Evolutionary conservation across 192 early-diverging fungal species (phyloP), one percentile per base, ranked within the genome.

Genomic region (Paraglomus occultum): DNA sequence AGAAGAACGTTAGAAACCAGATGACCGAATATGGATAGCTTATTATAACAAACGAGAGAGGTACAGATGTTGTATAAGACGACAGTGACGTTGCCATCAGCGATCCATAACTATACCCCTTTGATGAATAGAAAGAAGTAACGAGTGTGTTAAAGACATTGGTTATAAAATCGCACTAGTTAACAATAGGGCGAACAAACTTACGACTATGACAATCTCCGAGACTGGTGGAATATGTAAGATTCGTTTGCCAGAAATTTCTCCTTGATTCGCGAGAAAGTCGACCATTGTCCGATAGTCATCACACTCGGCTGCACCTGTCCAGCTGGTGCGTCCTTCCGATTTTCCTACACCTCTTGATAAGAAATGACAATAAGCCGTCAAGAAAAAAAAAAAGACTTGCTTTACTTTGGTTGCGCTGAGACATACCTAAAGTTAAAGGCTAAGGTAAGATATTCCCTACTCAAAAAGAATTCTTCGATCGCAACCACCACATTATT

Each of bases 301-400:
- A 4, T 73, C 66, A 42, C 73, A 67, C 49, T 80, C 78, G 20
- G 75, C 70, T 38, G 74, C 75, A 38, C 75, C 78, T 11, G 69
- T 58, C 78, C 78, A 80, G 15, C 75, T 76, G 8, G 78, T 80
- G 51, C 50, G 51, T 12, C 78, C 75, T 54, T 73, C 73, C n/a
- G 78, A 80, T 20, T 68, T 76, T 58, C 78, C 78, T 43, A 60
- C 68, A 6, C 78, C 78, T 18, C 78, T 79, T n/a, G n/a, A n/a
- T 50, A 51, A 51, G 3, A 18, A 51, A 18, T 51, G 51, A 17
- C 15, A 17, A 31, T 31, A 31, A 31, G 31, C 31, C 31, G 31
- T 31, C 31, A 31, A 31, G 3, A 31, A 31, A 31, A 31, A 31
- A 31, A 2, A 3, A 31, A 31, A 31, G 31, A 31, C 31, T 66